Conservation (phyloP, 192 early-diverging fungal species). For the Coemansia pectinata region DNA sequence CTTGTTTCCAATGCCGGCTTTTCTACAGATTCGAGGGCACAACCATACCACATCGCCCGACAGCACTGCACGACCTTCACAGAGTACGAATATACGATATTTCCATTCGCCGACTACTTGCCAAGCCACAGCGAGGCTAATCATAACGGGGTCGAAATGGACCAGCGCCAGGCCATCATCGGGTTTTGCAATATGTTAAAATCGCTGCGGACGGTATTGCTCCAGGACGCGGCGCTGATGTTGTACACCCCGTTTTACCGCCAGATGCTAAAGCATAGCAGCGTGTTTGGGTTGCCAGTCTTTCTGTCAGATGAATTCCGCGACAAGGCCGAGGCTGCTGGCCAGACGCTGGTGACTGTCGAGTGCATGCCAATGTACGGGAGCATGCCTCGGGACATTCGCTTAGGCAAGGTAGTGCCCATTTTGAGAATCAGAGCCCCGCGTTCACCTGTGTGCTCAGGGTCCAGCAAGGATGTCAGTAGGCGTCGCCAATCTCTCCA, state of each 20-base stretch:
- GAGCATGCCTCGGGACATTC: background rate
- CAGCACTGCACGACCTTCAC: background rate
- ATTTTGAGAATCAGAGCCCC: background rate
- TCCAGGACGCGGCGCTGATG: conserved; percentile 42
- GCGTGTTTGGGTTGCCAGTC: conserved; percentile 1
- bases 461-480: background rate
- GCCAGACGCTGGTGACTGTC: background rate
- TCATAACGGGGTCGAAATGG: background rate
- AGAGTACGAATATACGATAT: conserved; percentile 22
- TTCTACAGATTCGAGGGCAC: background rate
- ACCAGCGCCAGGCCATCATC: conserved; percentile 11
- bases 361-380: conserved; percentile 3
- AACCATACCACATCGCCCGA: conserved; percentile 17
- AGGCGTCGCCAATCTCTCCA: background rate
- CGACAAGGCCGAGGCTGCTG: conserved; percentile 10
- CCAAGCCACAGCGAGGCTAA: conserved; percentile 6
- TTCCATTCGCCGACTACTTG: conserved; percentile 43
- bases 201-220: conserved; percentile 22
- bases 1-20: conserved; percentile 37
- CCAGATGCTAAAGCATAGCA: conserved; percentile 32
- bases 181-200: conserved; percentile 45
- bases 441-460: background rate
- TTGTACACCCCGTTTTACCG: conserved; percentile 38
- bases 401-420: background rate
- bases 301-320: conserved; percentile 15